Evolutionary conservation across 306 rosid genomes (phyloP), one percentile per base, ranked within the genome.

Genomic region (Alnus glutinosa): DNA sequence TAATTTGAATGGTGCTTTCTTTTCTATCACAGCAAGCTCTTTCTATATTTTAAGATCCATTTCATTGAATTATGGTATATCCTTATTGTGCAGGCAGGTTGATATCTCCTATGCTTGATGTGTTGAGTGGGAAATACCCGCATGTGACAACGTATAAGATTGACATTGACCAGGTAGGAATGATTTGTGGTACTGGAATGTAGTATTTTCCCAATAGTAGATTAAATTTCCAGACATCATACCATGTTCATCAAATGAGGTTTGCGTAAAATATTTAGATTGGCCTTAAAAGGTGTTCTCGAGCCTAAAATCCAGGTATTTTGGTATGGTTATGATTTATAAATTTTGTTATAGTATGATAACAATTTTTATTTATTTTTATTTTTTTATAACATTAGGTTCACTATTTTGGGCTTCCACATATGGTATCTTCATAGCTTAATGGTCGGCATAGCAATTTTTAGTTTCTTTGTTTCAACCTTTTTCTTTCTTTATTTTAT

Each of bases 151-250:
- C 89, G 5, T 92, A 90, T 79, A 94, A 94, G 89, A 83, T 94
- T 73, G 98, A 94, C 87, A 89, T 92, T 68, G 96, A 94, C 50
- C 90, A 94, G 98, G 98, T 92, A 64, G 58, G 73, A 71, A 63
- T 2, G 72, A 68, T 51, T 44, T 74, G 62, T 80, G 73, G 5
- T 50, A 3, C 74, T 63, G 52, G 54, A 74, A 28, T 78, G 46
- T 58, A 4, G 58, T 55, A 10, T 48, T 74, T 18, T 67, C 44
- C 23, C 23, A 7, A 14, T 54, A 50, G 42, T 14, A 5, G n/a
- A 18, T 70, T 11, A 47, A 32, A 8, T 57, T 48, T 30, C 44
- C 44, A 0, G 66, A 34, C 52, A 18, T 36, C 69, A 18, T 37
- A 57, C 37, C 48, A 18, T 32, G 67, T 70, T 32, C 5, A 18